phyloP scores from a whole-genome alignment of 2,329 filamentous ascomycete genomes.

The Corinectria fuckeliana region DNA sequence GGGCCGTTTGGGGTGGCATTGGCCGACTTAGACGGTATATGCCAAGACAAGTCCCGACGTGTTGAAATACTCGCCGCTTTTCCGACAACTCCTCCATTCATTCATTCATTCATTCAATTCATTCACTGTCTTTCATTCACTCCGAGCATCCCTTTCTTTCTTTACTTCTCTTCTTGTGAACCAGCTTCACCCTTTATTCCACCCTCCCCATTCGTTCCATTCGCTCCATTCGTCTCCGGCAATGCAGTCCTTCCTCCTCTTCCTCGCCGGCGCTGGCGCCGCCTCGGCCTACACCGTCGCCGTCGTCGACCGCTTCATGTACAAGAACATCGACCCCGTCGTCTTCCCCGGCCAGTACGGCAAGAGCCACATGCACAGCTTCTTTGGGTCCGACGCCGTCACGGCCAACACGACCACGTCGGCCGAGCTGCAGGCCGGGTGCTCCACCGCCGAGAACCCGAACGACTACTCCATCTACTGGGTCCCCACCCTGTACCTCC shows the following conservation, averaged over 20 bases:
- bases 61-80: background rate
- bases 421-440: conserved; percentile 48
- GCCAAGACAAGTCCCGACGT: background rate
- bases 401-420: conserved; percentile 40
- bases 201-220: background rate
- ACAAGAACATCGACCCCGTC: conserved; percentile 45
- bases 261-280: conserved; percentile 10
- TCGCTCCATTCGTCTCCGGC: background rate
- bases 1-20: background rate
- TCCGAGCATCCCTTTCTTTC: background rate
- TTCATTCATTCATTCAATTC: too few relatives aligned
- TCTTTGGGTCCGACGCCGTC: conserved; percentile 44
- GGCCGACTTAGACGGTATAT: too few relatives aligned
- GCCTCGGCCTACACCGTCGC: conserved; percentile 32
- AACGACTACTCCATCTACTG: conserved; percentile 56
- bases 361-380: conserved; percentile 44
- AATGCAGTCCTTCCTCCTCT: background rate
- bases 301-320: conserved; percentile 35
- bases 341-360: conserved; percentile 40
- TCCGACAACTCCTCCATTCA: too few relatives aligned
- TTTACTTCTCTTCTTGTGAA: background rate
- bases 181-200: background rate
- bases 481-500: conserved; percentile 49
- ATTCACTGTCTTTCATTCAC: background rate
- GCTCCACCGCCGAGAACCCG: conserved; percentile 53